Conservation (phyloP, 768 basidiomycete genomes). For the Suillus decipiens region DNA sequence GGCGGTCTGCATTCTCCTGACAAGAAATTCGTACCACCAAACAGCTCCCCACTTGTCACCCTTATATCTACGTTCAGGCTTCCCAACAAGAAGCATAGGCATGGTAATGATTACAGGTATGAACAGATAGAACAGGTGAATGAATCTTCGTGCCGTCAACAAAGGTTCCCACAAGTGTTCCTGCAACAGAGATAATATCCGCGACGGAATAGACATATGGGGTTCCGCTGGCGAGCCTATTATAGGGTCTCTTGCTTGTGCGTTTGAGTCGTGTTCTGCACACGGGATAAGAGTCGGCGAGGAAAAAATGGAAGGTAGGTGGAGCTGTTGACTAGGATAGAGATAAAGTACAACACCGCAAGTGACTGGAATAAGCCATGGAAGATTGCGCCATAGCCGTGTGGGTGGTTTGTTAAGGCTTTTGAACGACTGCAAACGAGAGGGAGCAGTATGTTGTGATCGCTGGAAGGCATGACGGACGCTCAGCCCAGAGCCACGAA, state of each 20-base stretch:
- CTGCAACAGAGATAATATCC: slow-evolving; percentile 50
- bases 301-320: slow-evolving; percentile 50
- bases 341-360: slow-evolving; percentile 57
- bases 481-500: neutral
- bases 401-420: slow-evolving; percentile 30
- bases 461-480: slow-evolving; percentile 32
- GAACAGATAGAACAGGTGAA: slow-evolving; percentile 82
- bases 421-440: slow-evolving; percentile 36
- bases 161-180: slow-evolving; percentile 81
- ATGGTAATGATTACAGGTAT: slow-evolving; percentile 80
- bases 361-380: slow-evolving; percentile 60
- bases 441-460: slow-evolving; percentile 13
- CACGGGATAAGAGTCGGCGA: slow-evolving; percentile 52
- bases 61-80: slow-evolving; percentile 50
- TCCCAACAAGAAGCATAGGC: slow-evolving; percentile 81
- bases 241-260: slow-evolving; percentile 27
- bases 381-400: slow-evolving; percentile 26
- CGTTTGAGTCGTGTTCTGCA: slow-evolving; percentile 16
- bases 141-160: slow-evolving; percentile 78
- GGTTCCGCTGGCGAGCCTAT: slow-evolving; percentile 74
- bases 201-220: slow-evolving; percentile 45
- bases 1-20: slow-evolving; percentile 87
- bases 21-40: slow-evolving; percentile 96
- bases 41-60: slow-evolving; percentile 91
- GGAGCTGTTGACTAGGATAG: slow-evolving; percentile 42